phyloP scores from a whole-genome alignment of 345 rosid genomes.

The Pelargonium nanum region DNA sequence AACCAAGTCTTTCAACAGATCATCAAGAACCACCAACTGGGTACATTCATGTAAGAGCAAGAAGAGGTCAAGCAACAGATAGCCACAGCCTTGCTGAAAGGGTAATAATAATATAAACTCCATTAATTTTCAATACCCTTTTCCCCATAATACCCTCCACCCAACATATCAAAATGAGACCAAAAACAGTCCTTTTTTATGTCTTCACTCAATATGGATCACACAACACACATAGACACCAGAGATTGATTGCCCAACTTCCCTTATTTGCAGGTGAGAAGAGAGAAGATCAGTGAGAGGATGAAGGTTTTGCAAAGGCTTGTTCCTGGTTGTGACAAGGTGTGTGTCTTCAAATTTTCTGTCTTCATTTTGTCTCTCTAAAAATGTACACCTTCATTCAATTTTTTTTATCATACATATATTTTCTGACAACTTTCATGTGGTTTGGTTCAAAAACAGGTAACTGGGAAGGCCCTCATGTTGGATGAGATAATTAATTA shows the following conservation, averaged over 20 bases:
- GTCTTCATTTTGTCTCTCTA: slow-evolving; percentile 1
- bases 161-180: not conserved
- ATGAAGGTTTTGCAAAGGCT: slow-evolving; percentile 50
- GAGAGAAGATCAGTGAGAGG: slow-evolving; percentile 71
- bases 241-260: not conserved
- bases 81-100: slow-evolving; percentile 77
- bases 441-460: slow-evolving; percentile 33
- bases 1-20: too few relatives aligned
- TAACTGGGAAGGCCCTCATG: slow-evolving; percentile 73
- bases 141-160: slow-evolving; percentile 9
- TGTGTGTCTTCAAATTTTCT: slow-evolving; percentile 3
- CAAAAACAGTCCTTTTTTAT: not conserved
- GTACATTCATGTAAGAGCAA: slow-evolving; percentile 76
- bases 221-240: too few relatives aligned
- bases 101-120: slow-evolving; percentile 20
- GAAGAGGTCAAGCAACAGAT: slow-evolving; percentile 77
- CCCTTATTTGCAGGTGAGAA: slow-evolving; percentile 37
- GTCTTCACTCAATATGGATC: too few relatives aligned
- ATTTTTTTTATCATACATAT: not conserved
- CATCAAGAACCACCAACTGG: slow-evolving; percentile 39
- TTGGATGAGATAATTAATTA: slow-evolving; percentile 83
- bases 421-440: slow-evolving; percentile 22
- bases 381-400: not conserved
- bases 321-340: slow-evolving; percentile 87
- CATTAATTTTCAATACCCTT: not conserved